Conservation (phyloP, 257 asterid species). For the Solanum sitiens region DNA sequence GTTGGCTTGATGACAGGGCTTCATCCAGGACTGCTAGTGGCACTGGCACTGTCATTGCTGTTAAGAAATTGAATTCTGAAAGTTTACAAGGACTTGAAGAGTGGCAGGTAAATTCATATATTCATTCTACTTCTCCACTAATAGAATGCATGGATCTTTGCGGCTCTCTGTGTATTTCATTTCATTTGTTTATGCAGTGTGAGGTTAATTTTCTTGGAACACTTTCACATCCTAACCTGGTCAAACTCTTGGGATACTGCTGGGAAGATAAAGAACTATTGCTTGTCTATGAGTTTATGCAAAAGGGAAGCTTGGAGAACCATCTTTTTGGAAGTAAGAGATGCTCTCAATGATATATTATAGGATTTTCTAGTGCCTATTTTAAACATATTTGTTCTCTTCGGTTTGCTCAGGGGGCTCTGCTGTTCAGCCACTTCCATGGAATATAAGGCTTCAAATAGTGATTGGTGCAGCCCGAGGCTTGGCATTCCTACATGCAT, state of each 20-base stretch:
- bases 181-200: constrained; percentile 30
- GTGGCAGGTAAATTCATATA: constrained; percentile 48
- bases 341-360: neutral
- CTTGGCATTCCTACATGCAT: constrained; percentile 53
- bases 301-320: constrained; percentile 94
- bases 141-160: neutral
- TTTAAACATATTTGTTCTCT: neutral
- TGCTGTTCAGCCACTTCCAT: constrained; percentile 62
- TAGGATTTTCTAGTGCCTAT: neutral
- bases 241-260: constrained; percentile 74
- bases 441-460: constrained; percentile 59
- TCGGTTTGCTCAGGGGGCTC: constrained; percentile 45
- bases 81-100: constrained; percentile 70
- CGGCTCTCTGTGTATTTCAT: neutral
- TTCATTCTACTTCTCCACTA: neutral
- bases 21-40: constrained; percentile 25
- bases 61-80: constrained; percentile 62
- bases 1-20: constrained; percentile 65
- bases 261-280: constrained; percentile 72
- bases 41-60: constrained; percentile 51
- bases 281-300: constrained; percentile 83
- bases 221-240: constrained; percentile 76
- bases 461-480: constrained; percentile 66
- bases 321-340: constrained; percentile 88
- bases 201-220: constrained; percentile 83